A percentile compares a stretch with the other conserved stretches of the same genome.
phyloP scores from a whole-genome alignment of 2,329 filamentous ascomycete species.

The Alternaria viburni region DNA sequence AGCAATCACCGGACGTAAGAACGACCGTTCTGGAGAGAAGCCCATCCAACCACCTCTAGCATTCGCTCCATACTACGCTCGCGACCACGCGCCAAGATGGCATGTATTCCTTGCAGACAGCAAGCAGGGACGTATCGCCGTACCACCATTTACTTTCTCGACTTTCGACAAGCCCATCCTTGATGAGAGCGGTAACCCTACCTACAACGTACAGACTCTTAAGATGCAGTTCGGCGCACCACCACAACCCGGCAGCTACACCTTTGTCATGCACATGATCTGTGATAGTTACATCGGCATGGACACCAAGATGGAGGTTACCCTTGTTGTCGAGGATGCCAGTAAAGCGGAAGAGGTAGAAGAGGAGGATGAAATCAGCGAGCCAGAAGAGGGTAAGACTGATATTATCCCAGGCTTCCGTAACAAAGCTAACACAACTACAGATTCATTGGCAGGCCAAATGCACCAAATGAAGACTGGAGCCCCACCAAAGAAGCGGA shows the following conservation, averaged over 20 bases:
- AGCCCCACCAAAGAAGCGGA: slow-evolving; percentile 62
- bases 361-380: slow-evolving; percentile 93
- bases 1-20: slow-evolving; percentile 75
- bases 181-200: slow-evolving; percentile 79
- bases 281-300: slow-evolving; percentile 96
- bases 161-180: slow-evolving; percentile 91
- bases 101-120: slow-evolving; percentile 93
- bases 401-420: neutral
- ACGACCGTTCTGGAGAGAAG: slow-evolving; percentile 70
- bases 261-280: slow-evolving; percentile 90
- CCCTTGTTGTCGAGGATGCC: slow-evolving; percentile 85
- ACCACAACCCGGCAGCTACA: slow-evolving; percentile 89
- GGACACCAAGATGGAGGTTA: slow-evolving; percentile 90
- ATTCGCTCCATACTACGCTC: slow-evolving; percentile 87
- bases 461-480: slow-evolving; percentile 86
- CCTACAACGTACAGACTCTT: slow-evolving; percentile 92
- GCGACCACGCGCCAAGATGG: slow-evolving; percentile 90
- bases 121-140: slow-evolving; percentile 94
- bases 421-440: slow-evolving; percentile 30
- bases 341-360: slow-evolving; percentile 81
- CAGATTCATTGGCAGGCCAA: slow-evolving; percentile 88
- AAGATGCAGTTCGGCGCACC: slow-evolving; percentile 98
- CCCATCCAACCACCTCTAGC: slow-evolving; percentile 82
- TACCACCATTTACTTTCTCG: slow-evolving; percentile 94
- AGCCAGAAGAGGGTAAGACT: slow-evolving; percentile 90